A percentile compares a stretch with the other conserved stretches of the same genome.
phyloP scores from a whole-genome alignment of 352 stramenopile genomes.

The Aphanomyces stellatus region DNA sequence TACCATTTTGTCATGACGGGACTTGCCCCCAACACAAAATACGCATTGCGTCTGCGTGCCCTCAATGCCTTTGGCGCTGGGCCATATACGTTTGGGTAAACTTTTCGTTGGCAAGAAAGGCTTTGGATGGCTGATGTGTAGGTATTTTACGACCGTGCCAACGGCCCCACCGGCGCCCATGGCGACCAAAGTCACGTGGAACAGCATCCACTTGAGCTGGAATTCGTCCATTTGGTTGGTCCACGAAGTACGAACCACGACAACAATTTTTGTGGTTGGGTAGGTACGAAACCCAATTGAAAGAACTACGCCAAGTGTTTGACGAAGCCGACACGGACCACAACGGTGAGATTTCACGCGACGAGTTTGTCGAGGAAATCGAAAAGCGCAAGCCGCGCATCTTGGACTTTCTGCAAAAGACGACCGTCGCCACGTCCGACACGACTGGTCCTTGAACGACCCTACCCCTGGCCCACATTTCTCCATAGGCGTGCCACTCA shows the following conservation, averaged over 20 bases:
- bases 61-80: conserved; percentile 88
- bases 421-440: conserved; percentile 20
- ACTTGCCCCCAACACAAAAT: conserved; percentile 80
- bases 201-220: conserved; percentile 72
- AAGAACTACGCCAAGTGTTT: conserved; percentile 76
- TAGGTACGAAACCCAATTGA: conserved; percentile 43
- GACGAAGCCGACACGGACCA: conserved; percentile 61
- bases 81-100: conserved; percentile 56
- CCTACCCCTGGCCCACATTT: too few species aligned
- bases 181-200: conserved; percentile 45
- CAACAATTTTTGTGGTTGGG: not conserved
- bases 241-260: not conserved
- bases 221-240: conserved; percentile 42
- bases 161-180: conserved; percentile 55
- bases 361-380: conserved; percentile 82
- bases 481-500: conserved; percentile 34
- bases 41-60: conserved; percentile 81
- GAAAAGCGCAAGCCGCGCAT: conserved; percentile 64
- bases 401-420: conserved; percentile 67
- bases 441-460: too few species aligned
- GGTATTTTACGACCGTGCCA: conserved; percentile 78
- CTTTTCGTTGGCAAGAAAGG: too few species aligned
- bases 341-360: conserved; percentile 65
- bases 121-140: too few species aligned
- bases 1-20: conserved; percentile 62